Percentiles rank a stretch among this genome's conserved stretches.
Evolutionary conservation across 208 protist species (phyloP).

Genomic region (Wallacemonas sp.): DNA sequence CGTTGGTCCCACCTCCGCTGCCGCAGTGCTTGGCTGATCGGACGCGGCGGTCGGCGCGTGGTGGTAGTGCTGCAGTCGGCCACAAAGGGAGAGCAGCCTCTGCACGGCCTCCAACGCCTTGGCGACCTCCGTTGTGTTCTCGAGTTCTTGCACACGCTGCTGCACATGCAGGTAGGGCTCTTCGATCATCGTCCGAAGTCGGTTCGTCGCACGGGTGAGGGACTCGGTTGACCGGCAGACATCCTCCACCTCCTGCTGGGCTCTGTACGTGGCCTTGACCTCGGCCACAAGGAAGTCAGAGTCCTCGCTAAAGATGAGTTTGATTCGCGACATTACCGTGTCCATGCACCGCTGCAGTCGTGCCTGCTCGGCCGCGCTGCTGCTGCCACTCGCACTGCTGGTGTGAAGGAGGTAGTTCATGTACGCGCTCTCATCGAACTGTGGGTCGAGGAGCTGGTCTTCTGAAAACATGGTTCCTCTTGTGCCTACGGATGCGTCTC

Average conservation of each 20-base stretch:
- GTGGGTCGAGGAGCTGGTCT: conserved; percentile 53
- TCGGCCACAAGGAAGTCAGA: conserved; percentile 58
- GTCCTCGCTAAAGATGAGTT: conserved; percentile 51
- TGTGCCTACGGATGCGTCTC: not conserved
- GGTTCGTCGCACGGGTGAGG: conserved; percentile 43
- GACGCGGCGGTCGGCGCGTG: not conserved
- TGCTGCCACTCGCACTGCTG: conserved; percentile 14
- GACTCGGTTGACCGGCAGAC: conserved; percentile 50
- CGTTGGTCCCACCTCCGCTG: not conserved
- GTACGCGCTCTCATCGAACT: conserved; percentile 81
- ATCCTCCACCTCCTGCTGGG: conserved; percentile 45
- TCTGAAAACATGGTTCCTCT: conserved; percentile 68
- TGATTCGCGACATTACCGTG: conserved; percentile 41
- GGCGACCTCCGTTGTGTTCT: conserved; percentile 48
- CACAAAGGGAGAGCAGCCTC: conserved; percentile 49
- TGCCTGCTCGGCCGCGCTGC: conserved; percentile 36
- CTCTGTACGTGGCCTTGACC: conserved; percentile 50
- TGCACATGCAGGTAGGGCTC: conserved; percentile 60
- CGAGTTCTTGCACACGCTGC: conserved; percentile 51
- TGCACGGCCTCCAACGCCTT: conserved; percentile 48
- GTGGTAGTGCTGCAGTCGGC: conserved; percentile 47
- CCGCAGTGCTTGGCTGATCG: too few species aligned
- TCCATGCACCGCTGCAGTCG: conserved; percentile 55
- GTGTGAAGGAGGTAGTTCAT: conserved; percentile 70
- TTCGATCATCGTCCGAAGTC: conserved; percentile 64